Evolutionary conservation across 192 early-diverging fungal genomes (phyloP).

Genomic region (Coemansia sp.): DNA sequence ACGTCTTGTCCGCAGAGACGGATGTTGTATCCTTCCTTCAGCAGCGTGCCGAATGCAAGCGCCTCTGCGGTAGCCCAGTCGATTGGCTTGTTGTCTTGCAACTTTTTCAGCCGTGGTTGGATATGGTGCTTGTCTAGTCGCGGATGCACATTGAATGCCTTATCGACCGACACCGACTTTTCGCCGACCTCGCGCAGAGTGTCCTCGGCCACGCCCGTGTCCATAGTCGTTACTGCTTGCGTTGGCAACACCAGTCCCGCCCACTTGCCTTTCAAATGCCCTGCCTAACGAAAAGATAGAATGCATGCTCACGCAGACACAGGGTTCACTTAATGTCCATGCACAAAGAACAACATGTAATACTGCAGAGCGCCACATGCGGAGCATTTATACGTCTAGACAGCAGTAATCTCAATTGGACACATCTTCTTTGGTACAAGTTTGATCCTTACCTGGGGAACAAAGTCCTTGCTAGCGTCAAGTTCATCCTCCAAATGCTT

Average conservation of each 20-base stretch:
- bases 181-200: conserved; percentile 71
- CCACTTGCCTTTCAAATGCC: conserved; percentile 79
- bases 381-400: not conserved
- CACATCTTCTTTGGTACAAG: not conserved
- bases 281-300: conserved; percentile 19
- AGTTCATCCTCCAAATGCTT: conserved; percentile 49
- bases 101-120: conserved; percentile 72
- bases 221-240: conserved; percentile 36
- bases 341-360: not conserved
- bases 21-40: conserved; percentile 84
- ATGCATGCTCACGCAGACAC: not conserved
- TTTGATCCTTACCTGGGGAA: conserved; percentile 27
- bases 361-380: not conserved
- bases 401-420: not conserved
- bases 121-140: conserved; percentile 92
- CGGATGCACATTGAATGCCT: conserved; percentile 75
- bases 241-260: conserved; percentile 67
- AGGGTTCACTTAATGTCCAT: not conserved
- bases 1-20: conserved; percentile 98
- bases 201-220: conserved; percentile 68
- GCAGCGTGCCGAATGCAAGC: conserved; percentile 85
- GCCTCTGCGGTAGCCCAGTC: conserved; percentile 98
- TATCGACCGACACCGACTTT: conserved; percentile 72
- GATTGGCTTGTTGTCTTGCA: conserved; percentile 68
- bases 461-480: conserved; percentile 36